A percentile compares a stretch with the other conserved stretches of the same genome.
phyloP scores from a whole-genome alignment of 768 basidiomycete genomes.

The Tylopilus balloui region DNA sequence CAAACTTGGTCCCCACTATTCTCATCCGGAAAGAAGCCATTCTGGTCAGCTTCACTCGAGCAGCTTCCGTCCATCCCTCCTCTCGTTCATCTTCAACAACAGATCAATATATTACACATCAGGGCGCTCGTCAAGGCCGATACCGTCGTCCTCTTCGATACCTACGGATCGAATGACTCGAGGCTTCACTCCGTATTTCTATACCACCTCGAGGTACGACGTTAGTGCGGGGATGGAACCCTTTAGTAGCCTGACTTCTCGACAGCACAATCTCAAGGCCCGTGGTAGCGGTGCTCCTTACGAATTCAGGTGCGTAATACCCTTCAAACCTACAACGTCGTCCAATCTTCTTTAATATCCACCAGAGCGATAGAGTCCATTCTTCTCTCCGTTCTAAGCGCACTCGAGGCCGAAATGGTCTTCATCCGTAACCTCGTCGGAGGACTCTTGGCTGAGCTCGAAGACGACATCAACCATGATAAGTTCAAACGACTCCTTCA shows the following conservation, averaged over 20 bases:
- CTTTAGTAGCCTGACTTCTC: constrained; percentile 11
- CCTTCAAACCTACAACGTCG: constrained; percentile 14
- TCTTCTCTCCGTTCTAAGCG: constrained; percentile 84
- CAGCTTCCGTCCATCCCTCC: background rate
- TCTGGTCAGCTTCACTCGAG: constrained; percentile 57
- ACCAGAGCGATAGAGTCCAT: constrained; percentile 90
- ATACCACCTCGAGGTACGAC: constrained; percentile 75
- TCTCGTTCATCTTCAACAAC: constrained; percentile 11
- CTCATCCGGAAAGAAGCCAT: constrained; percentile 84
- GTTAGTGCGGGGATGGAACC: constrained; percentile 8
- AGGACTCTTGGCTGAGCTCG: constrained; percentile 85
- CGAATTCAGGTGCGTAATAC: constrained; percentile 67
- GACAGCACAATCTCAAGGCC: constrained; percentile 76
- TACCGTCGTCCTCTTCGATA: constrained; percentile 87
- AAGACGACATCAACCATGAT: constrained; percentile 93
- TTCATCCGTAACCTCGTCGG: constrained; percentile 90
- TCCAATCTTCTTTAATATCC: constrained; percentile 14
- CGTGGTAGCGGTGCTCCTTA: constrained; percentile 71
- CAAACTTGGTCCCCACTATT: constrained; percentile 93
- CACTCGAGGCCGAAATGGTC: constrained; percentile 94
- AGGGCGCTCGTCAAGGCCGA: constrained; percentile 93
- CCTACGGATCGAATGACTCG: constrained; percentile 83
- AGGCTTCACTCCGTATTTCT: constrained; percentile 82
- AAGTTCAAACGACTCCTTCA: constrained; percentile 89
- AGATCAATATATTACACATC: constrained; percentile 94